These are phyloP conservation scores for Alternaria conjuncta DNA, from an alignment of 2,329 filamentous ascomycete species.

Conservation along the genomic window DNA sequence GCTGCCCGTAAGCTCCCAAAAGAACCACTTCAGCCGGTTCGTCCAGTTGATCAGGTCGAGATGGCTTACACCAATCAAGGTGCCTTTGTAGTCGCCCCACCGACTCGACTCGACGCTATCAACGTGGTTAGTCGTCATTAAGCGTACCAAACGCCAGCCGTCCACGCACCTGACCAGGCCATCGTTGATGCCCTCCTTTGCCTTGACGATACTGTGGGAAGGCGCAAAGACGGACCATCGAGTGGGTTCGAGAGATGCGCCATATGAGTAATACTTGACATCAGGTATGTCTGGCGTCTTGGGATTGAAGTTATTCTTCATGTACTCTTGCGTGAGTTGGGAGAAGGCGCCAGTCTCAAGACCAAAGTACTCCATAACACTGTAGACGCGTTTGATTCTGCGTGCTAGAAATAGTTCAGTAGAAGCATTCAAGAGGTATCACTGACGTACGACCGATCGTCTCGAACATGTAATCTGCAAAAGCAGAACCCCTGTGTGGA, in stretches of 20 bases:
- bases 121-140: not conserved
- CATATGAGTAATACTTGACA: constrained; percentile 69
- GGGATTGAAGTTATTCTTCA: constrained; percentile 65
- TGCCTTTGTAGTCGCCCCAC: constrained; percentile 70
- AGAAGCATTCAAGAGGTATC: constrained; percentile 29
- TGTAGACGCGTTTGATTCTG: constrained; percentile 62
- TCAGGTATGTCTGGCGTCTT: constrained; percentile 62
- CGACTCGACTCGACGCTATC: constrained; percentile 61
- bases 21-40: constrained; percentile 65
- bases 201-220: constrained; percentile 61
- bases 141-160: not conserved
- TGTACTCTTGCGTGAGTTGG: constrained; percentile 66
- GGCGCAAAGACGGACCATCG: constrained; percentile 64
- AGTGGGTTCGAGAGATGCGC: constrained; percentile 62
- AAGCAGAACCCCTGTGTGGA: constrained; percentile 66
- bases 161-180: constrained; percentile 62
- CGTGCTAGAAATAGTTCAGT: constrained; percentile 38
- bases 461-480: constrained; percentile 67
- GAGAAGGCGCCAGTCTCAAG: constrained; percentile 66
- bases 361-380: constrained; percentile 60
- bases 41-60: constrained; percentile 72
- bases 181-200: constrained; percentile 66
- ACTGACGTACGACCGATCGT: constrained; percentile 61
- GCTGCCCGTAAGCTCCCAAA: constrained; percentile 63
- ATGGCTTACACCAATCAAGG: constrained; percentile 68